Evolutionary conservation across 768 basidiomycete species (phyloP).

Genomic region (Mycena sanguinolenta): DNA sequence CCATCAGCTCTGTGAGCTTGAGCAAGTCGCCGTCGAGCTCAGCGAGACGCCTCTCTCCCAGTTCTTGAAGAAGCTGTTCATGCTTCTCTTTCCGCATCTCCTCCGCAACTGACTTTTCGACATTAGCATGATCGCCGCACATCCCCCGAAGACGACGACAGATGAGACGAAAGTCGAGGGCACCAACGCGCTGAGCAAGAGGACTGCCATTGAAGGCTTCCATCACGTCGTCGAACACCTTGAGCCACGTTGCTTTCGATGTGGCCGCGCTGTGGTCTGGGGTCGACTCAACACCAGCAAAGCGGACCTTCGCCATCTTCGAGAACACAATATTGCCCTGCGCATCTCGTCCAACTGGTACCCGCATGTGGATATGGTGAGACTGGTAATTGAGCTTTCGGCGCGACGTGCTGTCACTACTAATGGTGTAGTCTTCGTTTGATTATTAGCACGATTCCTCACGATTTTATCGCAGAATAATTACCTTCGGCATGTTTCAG

Average conservation of each 20-base stretch:
- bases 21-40: no score
- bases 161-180: slow-evolving; percentile 1
- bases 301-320: not conserved
- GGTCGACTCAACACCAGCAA: slow-evolving; percentile 21
- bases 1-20: no score
- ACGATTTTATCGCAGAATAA: not conserved
- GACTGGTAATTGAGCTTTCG: slow-evolving; percentile 26
- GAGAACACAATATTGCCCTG: no score
- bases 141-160: slow-evolving; percentile 28
- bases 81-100: slow-evolving; percentile 12
- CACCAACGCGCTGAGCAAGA: not conserved
- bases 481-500: slow-evolving; percentile 23
- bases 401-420: slow-evolving; percentile 33
- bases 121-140: slow-evolving; percentile 29
- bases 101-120: slow-evolving; percentile 17
- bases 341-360: no score
- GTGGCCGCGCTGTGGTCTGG: slow-evolving; percentile 20
- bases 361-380: slow-evolving; percentile 21
- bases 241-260: slow-evolving; percentile 20
- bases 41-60: slow-evolving; percentile 15
- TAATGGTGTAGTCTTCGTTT: slow-evolving; percentile 27
- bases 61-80: slow-evolving; percentile 15
- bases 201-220: slow-evolving; percentile 17
- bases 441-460: slow-evolving; percentile 2
- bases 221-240: not conserved